A percentile compares a stretch with the other conserved stretches of the same genome.
These are phyloP conservation scores for Cercospora canescens DNA, from an alignment of 2,329 filamentous ascomycete species.

Conservation along the genomic window DNA sequence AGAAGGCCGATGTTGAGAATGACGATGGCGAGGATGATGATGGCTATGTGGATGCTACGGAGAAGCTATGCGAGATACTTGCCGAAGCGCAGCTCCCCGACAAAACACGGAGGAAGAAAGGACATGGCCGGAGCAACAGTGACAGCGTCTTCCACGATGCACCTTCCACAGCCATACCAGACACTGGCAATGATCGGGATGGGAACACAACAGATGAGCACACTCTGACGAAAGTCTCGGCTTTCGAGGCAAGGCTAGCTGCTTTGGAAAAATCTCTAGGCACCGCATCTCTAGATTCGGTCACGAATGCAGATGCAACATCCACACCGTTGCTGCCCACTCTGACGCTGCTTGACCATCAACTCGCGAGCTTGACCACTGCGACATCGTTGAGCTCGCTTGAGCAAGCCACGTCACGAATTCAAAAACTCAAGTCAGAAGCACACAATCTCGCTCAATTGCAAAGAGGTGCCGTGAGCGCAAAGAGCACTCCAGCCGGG, in stretches of 20 bases:
- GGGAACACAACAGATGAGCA: slow-evolving; percentile 44
- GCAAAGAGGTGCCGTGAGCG: slow-evolving; percentile 20
- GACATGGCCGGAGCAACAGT: background rate
- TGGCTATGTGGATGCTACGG: slow-evolving; percentile 4
- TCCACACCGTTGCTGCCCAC: slow-evolving; percentile 75
- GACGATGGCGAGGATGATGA: slow-evolving; percentile 55
- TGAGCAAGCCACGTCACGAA: slow-evolving; percentile 51
- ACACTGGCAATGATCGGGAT: background rate
- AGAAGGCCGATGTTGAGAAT: slow-evolving; percentile 46
- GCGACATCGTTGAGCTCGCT: slow-evolving; percentile 71
- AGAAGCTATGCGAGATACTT: slow-evolving; percentile 9
- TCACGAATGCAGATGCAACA: slow-evolving; percentile 58
- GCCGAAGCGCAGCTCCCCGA: slow-evolving; percentile 7
- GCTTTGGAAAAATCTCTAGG: slow-evolving; percentile 80
- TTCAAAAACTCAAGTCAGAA: slow-evolving; percentile 52
- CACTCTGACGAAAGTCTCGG: slow-evolving; percentile 75
- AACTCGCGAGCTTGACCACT: slow-evolving; percentile 69
- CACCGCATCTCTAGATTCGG: slow-evolving; percentile 63
- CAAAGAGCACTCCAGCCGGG: slow-evolving; percentile 8
- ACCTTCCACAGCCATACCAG: slow-evolving; percentile 12
- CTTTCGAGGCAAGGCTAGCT: slow-evolving; percentile 81
- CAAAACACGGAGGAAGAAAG: slow-evolving; percentile 2
- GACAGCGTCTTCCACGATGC: slow-evolving; percentile 24
- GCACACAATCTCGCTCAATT: slow-evolving; percentile 68
- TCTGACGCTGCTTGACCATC: slow-evolving; percentile 76